These are phyloP conservation scores for Plectranthus barbatus DNA, from an alignment of 257 asterid species.

Conservation along the genomic window DNA sequence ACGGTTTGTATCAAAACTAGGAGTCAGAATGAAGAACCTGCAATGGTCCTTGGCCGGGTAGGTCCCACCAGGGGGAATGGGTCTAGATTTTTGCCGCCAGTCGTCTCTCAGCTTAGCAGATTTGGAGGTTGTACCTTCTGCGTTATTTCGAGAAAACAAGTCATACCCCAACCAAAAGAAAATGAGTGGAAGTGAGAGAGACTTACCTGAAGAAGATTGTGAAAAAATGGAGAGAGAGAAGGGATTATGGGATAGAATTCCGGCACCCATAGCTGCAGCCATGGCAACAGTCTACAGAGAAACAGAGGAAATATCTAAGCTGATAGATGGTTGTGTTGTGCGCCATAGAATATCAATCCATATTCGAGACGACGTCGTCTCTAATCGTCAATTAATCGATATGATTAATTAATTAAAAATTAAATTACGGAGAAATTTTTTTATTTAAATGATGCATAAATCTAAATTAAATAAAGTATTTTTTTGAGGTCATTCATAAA, in stretches of 20 bases:
- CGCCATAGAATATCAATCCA: slow-evolving; percentile 10
- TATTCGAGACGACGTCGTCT: too few species aligned
- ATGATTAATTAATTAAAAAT: too few species aligned
- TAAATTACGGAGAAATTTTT: too few species aligned
- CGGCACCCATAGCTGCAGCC: slow-evolving; percentile 33
- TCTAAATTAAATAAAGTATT: too few species aligned
- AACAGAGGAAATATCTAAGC: not conserved
- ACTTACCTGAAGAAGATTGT: slow-evolving; percentile 36
- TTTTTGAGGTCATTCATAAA: too few species aligned
- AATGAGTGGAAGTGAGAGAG: not conserved
- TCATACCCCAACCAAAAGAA: not conserved
- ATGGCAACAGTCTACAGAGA: too few species aligned
- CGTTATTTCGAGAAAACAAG: not conserved
- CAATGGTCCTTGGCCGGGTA: slow-evolving; percentile 97
- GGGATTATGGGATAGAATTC: slow-evolving; percentile 32
- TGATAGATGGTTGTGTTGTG: not conserved
- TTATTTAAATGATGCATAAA: too few species aligned
- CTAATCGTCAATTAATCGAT: too few species aligned
- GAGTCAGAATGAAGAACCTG: slow-evolving; percentile 43
- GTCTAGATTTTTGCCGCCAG: slow-evolving; percentile 83
- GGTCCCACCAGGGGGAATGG: slow-evolving; percentile 92
- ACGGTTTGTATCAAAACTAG: not conserved
- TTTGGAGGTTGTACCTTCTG: slow-evolving; percentile 44
- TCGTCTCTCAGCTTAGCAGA: slow-evolving; percentile 71
- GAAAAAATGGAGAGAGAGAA: slow-evolving; percentile 43